phyloP scores from a whole-genome alignment of 169 alveolate genomes.

The Plasmodium billcollinsi region DNA sequence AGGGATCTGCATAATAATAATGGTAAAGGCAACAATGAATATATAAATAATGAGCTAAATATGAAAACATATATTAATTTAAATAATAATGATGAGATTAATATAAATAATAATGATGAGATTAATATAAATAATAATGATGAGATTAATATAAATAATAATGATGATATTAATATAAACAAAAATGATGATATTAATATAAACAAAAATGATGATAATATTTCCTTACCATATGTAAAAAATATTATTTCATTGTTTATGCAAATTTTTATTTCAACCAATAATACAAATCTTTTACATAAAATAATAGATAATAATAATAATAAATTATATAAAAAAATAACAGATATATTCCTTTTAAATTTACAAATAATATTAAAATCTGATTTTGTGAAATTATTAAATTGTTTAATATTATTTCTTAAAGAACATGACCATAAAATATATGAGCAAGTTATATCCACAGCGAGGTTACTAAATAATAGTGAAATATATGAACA shows the following conservation, averaged over 20 bases:
- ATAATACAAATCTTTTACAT: neutral
- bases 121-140: neutral
- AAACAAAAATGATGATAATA: neutral
- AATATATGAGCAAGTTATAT: slow-evolving; percentile 24
- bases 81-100: too few species aligned
- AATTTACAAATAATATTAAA: slow-evolving; percentile 33
- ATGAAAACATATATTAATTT: too few species aligned
- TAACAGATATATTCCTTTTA: slow-evolving; percentile 17
- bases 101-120: neutral
- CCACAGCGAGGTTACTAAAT: slow-evolving; percentile 7
- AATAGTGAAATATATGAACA: slow-evolving; percentile 27
- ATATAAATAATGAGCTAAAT: too few species aligned
- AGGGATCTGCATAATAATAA: too few species aligned
- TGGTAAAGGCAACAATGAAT: too few species aligned
- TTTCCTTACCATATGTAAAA: neutral
- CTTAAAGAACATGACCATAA: slow-evolving; percentile 19
- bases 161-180: neutral
- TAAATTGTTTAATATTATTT: slow-evolving; percentile 20
- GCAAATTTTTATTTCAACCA: slow-evolving; percentile 8
- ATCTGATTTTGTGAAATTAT: slow-evolving; percentile 40
- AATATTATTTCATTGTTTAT: slow-evolving; percentile 28
- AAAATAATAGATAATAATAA: slow-evolving; percentile 8
- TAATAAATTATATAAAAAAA: slow-evolving; percentile 19
- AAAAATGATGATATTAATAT: neutral
- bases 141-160: neutral